A percentile compares a stretch with the other conserved stretches of the same genome.
phyloP scores from a whole-genome alignment of 257 asterid species.

The Solanum verrucosum region DNA sequence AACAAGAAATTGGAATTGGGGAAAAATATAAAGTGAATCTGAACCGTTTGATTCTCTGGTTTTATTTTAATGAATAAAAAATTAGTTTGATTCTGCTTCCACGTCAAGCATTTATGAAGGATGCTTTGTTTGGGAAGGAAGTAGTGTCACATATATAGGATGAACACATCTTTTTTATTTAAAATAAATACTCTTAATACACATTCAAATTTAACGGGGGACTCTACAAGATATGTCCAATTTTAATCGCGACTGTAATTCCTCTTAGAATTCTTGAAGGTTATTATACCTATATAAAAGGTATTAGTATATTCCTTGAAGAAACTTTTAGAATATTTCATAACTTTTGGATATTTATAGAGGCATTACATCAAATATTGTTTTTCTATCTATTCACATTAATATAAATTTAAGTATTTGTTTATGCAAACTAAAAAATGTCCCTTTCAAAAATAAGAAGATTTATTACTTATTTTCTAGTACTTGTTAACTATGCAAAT shows the following conservation, averaged over 20 bases:
- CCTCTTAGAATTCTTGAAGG: too few species aligned
- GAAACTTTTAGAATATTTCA: too few species aligned
- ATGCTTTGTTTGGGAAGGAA: background rate
- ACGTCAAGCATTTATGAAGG: background rate
- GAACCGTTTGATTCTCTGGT: background rate
- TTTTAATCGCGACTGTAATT: too few species aligned
- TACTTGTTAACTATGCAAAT: too few species aligned
- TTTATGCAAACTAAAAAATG: background rate
- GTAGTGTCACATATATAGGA: background rate
- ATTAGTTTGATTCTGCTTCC: background rate
- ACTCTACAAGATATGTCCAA: too few species aligned
- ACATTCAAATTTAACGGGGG: too few species aligned
- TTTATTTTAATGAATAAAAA: background rate
- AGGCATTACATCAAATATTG: background rate
- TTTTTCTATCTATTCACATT: too few species aligned
- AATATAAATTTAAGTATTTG: too few species aligned
- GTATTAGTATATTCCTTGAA: too few species aligned
- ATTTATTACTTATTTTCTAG: background rate
- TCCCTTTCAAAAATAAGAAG: too few species aligned
- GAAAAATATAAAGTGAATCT: background rate
- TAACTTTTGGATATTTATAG: background rate
- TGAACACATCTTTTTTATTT: background rate
- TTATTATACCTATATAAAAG: too few species aligned
- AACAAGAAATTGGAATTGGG: background rate
- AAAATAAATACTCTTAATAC: too few species aligned